Evolutionary conservation across 2,329 filamentous ascomycete genomes (phyloP), one percentile per base, ranked within the genome.

Genomic region (Aureobasidium lini): DNA sequence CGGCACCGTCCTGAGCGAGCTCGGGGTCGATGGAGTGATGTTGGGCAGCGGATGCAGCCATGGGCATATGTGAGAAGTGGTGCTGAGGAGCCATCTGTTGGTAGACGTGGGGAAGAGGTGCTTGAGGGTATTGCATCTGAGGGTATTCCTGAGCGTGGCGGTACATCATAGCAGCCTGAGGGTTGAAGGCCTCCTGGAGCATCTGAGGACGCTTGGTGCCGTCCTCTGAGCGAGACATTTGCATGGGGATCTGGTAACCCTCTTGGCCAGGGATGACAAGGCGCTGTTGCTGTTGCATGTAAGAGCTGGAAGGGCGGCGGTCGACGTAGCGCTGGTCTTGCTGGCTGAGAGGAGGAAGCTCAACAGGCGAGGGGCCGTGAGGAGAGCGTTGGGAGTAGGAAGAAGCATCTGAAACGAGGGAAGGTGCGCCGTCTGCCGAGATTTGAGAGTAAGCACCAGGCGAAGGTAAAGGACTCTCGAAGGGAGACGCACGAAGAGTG

Each of bases 391-490:
- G 66, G 29, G 76, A 74, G 62, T 76, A 72, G 29, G 76, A 78
- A 18, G 76, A 77, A 50, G 69, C 74, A 70, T 94, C 89, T 0
- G 88, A 90, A 52, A 89, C 79, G 63, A 90, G 78, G 1, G 87
- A 88, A 6, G 86, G 86, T 4, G 85, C 83, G 32, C 78, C 77
- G 48, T 59, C 57, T 46, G 87, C 85, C 2, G 86, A 89, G 40
- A 81, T 78, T 57, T 86, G 83, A 2, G 84, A 87, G 64, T 79
- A 82, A 54, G 82, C 79, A 15, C 76, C 78, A 13, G 86, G 86
- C 8, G 85, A 88, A 43, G 82, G 83, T 65, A 87, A 78, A 37
- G 85, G 79, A 9, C 79, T 78, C 60, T 87, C 83, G 62, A 76
- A 73, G 59, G 68, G 63, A 13, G 63, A 60, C 34, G 63, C 64